Evolutionary conservation across 176 grass and related monocot genomes (phyloP).

Genomic region (sorghum (Sorghum bicolor)): Sorghum_bicolor_NCBIv3 NC_012870.2:1291001-1291500

Average conservation of each 20-base stretch:
- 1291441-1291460: neutral
- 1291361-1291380: constrained; percentile 13
- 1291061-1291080: neutral
- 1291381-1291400: neutral
- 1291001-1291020: constrained; percentile 86
- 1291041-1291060: neutral
- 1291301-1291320: constrained; percentile 73
- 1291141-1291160: constrained; percentile 33
- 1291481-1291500: no score
- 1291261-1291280: constrained; percentile 88
- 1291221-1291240: constrained; percentile 12
- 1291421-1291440: neutral
- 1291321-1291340: constrained; percentile 95
- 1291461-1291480: no score
- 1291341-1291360: constrained; percentile 15
- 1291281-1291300: constrained; percentile 80
- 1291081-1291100: neutral
- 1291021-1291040: constrained; percentile 62
- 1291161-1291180: constrained; percentile 46
- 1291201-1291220: constrained; percentile 27
- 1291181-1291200: constrained; percentile 49
- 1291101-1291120: neutral
- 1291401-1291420: neutral
- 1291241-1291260: neutral
- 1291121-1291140: constrained; percentile 50